Evolutionary conservation across 2,329 filamentous ascomycete species (phyloP).

Genomic region (Aureobasidium sp.): DNA sequence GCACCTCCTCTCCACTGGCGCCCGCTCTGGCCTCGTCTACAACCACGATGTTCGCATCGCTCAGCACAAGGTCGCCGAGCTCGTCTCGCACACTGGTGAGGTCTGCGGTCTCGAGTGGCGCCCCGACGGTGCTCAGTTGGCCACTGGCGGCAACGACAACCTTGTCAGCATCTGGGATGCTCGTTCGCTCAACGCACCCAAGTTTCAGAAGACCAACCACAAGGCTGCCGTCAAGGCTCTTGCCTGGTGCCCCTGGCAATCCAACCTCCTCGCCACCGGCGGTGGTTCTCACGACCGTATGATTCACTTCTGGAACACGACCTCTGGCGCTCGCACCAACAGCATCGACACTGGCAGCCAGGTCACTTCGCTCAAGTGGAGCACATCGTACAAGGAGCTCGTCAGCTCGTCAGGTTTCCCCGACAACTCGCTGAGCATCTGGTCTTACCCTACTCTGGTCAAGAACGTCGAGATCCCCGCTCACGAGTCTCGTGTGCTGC

Average conservation of each 20-base stretch:
- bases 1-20: conserved; percentile 90
- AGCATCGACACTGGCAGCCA: conserved; percentile 98
- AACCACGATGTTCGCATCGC: conserved; percentile 98
- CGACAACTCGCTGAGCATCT: conserved; percentile 98
- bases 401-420: conserved; percentile 96
- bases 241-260: conserved; percentile 98
- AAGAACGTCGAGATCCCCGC: conserved; percentile 97
- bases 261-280: conserved; percentile 91
- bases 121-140: conserved; percentile 90
- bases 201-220: conserved; percentile 99
- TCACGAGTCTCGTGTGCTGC: conserved; percentile 91
- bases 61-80: conserved; percentile 95
- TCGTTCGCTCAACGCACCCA: conserved; percentile 83
- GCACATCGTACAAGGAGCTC: conserved; percentile 94
- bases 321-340: conserved; percentile 94
- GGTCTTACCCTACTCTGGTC: conserved; percentile 95
- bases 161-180: conserved; percentile 99
- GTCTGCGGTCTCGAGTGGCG: conserved; percentile 98
- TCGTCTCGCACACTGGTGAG: conserved; percentile 94
- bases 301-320: conserved; percentile 99
- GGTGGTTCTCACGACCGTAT: conserved; percentile 94
- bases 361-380: conserved; percentile 94
- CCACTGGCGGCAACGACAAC: conserved; percentile 98
- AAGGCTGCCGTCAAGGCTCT: conserved; percentile 97
- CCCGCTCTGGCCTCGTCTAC: conserved; percentile 88